Conservation (phyloP, 2,329 filamentous ascomycete species). For the Clathrospora elynae region DNA sequence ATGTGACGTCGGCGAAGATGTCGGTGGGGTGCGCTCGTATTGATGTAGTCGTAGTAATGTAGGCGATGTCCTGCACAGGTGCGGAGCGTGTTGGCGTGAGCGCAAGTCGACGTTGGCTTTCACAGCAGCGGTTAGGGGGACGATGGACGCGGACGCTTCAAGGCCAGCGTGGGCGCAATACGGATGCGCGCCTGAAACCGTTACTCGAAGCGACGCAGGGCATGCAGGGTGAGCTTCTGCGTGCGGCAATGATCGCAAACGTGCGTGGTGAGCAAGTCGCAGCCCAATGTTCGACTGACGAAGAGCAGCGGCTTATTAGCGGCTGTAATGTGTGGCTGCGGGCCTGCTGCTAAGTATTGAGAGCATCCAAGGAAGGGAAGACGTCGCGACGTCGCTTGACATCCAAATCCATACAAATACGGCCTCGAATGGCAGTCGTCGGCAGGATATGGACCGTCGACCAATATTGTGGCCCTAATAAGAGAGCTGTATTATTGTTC, state of each 20-base stretch:
- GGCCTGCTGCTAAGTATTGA: slow-evolving; percentile 30
- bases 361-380: slow-evolving; percentile 25
- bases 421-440: neutral
- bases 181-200: slow-evolving; percentile 21
- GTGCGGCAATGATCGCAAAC: slow-evolving; percentile 32
- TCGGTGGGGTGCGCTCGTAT: slow-evolving; percentile 8
- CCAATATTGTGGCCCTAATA: slow-evolving; percentile 9
- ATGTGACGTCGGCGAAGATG: slow-evolving; percentile 17
- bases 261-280: slow-evolving; percentile 14
- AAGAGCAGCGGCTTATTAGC: slow-evolving; percentile 27
- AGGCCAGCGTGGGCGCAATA: slow-evolving; percentile 12
- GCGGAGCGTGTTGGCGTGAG: slow-evolving; percentile 18
- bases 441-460: slow-evolving; percentile 19
- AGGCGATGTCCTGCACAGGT: slow-evolving; percentile 1
- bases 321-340: slow-evolving; percentile 33
- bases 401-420: slow-evolving; percentile 14
- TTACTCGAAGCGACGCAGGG: slow-evolving; percentile 31
- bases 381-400: slow-evolving; percentile 36
- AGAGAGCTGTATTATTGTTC: slow-evolving; percentile 7
- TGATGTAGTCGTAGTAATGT: slow-evolving; percentile 2
- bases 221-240: slow-evolving; percentile 36
- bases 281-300: slow-evolving; percentile 27
- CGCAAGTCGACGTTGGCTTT: slow-evolving; percentile 14
- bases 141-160: slow-evolving; percentile 16
- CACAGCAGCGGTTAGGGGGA: slow-evolving; percentile 25